Evolutionary conservation across 2,329 filamentous ascomycete genomes (phyloP).

Genomic region (Bisporella sp.): DNA sequence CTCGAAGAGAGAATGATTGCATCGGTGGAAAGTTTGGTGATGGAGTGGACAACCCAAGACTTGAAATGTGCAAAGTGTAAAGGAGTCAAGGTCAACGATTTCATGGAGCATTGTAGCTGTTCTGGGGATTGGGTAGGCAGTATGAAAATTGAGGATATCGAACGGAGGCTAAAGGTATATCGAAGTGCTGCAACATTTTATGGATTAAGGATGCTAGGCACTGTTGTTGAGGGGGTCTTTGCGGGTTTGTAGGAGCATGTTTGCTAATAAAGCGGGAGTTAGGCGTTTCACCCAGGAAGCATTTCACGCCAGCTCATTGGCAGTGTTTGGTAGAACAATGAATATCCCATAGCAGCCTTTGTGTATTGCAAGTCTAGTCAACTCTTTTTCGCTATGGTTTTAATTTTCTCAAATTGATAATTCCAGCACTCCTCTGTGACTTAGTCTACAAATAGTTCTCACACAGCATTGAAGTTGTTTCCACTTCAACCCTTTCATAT

Average conservation of each 20-base stretch:
- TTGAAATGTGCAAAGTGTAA: slow-evolving; percentile 67
- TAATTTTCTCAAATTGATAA: no score
- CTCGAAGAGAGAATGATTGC: slow-evolving; percentile 80
- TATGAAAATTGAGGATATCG: slow-evolving; percentile 58
- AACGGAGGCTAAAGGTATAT: slow-evolving; percentile 61
- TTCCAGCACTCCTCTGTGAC: no score
- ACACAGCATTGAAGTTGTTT: no score
- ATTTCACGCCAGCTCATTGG: no score
- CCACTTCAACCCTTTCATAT: no score
- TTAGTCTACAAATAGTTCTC: no score
- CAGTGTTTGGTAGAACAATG: no score
- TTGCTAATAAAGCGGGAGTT: no score
- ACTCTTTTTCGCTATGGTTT: no score
- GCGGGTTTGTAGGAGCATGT: slow-evolving; percentile 31
- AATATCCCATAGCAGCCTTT: no score
- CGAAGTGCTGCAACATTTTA: slow-evolving; percentile 71
- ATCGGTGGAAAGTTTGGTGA: slow-evolving; percentile 65
- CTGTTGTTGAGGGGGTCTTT: slow-evolving; percentile 61
- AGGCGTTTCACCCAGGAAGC: no score
- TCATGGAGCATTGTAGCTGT: slow-evolving; percentile 95
- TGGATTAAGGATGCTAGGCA: slow-evolving; percentile 72
- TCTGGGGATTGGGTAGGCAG: slow-evolving; percentile 77
- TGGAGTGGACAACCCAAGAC: slow-evolving; percentile 85
- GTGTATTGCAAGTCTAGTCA: no score
- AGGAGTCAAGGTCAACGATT: slow-evolving; percentile 79